Conservation (phyloP, 2,329 filamentous ascomycete species). For the Penicillium sp. region DNA sequence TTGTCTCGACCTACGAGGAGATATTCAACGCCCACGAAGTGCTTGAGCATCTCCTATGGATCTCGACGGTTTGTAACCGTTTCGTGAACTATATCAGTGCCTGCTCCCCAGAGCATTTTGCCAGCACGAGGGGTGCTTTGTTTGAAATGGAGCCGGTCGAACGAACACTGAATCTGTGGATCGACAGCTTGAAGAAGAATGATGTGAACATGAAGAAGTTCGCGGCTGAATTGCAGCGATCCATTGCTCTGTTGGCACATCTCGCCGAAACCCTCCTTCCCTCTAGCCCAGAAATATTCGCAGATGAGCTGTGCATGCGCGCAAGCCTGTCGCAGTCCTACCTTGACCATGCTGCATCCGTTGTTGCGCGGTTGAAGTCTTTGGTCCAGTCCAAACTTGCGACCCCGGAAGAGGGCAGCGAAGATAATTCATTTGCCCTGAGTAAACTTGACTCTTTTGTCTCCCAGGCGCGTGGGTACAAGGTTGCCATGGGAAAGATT, state of each 20-base stretch:
- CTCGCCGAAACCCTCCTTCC: constrained; percentile 75
- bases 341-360: constrained; percentile 69
- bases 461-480: constrained; percentile 72
- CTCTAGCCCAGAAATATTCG: constrained; percentile 65
- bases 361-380: constrained; percentile 58
- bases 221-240: constrained; percentile 73
- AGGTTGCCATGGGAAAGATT: constrained; percentile 76
- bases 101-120: constrained; percentile 74
- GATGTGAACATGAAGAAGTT: constrained; percentile 82
- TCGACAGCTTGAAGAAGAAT: constrained; percentile 76
- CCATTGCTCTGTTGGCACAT: constrained; percentile 81
- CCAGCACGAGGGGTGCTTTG: constrained; percentile 69
- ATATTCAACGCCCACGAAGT: constrained; percentile 75
- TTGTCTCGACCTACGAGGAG: constrained; percentile 68
- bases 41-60: constrained; percentile 79
- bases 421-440: constrained; percentile 63
- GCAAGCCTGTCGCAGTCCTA: constrained; percentile 72
- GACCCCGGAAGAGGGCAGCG: constrained; percentile 58
- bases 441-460: constrained; percentile 68
- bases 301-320: constrained; percentile 74
- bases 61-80: constrained; percentile 75
- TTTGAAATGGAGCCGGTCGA: constrained; percentile 91
- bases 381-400: constrained; percentile 65
- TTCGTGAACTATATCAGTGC: constrained; percentile 76
- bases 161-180: constrained; percentile 78